Percentiles rank a stretch among this genome's conserved stretches.
Evolutionary conservation across 441 rosid genomes (phyloP).

Genomic region (Macaranga tanarius): DNA sequence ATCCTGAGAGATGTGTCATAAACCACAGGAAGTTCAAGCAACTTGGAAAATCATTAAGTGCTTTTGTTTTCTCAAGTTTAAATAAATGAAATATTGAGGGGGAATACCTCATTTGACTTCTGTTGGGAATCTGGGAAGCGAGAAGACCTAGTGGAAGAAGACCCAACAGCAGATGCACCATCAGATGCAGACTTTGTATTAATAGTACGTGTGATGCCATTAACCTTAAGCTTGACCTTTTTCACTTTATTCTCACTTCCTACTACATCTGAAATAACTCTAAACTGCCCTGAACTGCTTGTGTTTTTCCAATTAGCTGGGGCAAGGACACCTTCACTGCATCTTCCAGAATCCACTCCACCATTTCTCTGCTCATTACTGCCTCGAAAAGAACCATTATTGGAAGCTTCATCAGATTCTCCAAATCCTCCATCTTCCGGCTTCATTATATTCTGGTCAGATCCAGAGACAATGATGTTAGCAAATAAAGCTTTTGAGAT

Average conservation of each 20-base stretch:
- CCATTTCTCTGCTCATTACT: conserved; percentile 54
- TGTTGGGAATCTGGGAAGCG: conserved; percentile 35
- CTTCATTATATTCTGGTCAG: conserved; percentile 41
- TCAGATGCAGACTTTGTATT: conserved; percentile 50
- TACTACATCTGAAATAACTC: conserved; percentile 32
- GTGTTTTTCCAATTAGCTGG: conserved; percentile 69
- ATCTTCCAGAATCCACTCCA: conserved; percentile 49
- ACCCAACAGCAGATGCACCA: conserved; percentile 54
- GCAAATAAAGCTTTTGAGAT: conserved; percentile 24
- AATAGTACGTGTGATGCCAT: conserved; percentile 64
- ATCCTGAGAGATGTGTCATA: conserved; percentile 26
- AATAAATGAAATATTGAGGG: conserved; percentile 2
- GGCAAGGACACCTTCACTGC: conserved; percentile 78
- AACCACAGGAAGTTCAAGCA: conserved; percentile 1
- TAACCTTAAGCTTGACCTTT: conserved; percentile 71
- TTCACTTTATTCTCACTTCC: conserved; percentile 56
- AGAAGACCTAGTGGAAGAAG: conserved; percentile 37
- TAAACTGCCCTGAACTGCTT: conserved; percentile 36
- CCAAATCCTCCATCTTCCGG: conserved; percentile 52
- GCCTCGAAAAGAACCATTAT: conserved; percentile 56
- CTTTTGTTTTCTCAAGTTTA: background rate
- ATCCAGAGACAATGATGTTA: conserved; percentile 26
- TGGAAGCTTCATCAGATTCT: conserved; percentile 77
- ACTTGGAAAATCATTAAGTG: background rate
- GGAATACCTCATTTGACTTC: conserved; percentile 27